phyloP scores from a whole-genome alignment of 2,329 filamentous ascomycete genomes.

The Cercospora sp. region DNA sequence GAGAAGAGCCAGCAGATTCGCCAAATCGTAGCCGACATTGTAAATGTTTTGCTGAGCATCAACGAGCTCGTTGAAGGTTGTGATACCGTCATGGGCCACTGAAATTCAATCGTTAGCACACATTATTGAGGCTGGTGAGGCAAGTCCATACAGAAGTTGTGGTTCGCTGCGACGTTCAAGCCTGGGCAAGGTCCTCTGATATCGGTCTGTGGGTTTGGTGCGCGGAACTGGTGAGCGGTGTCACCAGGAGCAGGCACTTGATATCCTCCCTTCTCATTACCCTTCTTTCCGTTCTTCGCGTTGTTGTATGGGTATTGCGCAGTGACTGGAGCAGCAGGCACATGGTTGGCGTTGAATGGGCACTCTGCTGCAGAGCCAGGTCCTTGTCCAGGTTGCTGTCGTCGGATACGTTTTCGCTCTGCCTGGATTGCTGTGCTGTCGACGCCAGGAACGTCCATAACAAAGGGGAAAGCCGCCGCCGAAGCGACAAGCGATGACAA shows the following conservation, averaged over 20 bases:
- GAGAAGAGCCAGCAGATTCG: constrained; percentile 44
- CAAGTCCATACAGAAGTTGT: constrained; percentile 38
- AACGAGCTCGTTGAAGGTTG: constrained; percentile 44
- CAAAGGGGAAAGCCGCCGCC: constrained; percentile 44
- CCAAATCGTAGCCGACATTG: constrained; percentile 48
- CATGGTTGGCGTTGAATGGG: constrained; percentile 45
- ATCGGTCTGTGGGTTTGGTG: constrained; percentile 40
- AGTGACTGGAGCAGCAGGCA: constrained; percentile 39
- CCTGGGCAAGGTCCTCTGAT: constrained; percentile 42
- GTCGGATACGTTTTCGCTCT: constrained; percentile 16
- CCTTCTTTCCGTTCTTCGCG: constrained; percentile 46
- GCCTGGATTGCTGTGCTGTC: constrained; percentile 34
- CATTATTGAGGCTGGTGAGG: background rate
- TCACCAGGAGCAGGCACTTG: constrained; percentile 49
- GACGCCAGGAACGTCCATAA: constrained; percentile 41
- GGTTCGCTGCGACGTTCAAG: constrained; percentile 24
- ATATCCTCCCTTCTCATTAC: constrained; percentile 47
- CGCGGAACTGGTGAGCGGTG: constrained; percentile 41
- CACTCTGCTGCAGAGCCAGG: constrained; percentile 37
- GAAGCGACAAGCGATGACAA: constrained; percentile 25
- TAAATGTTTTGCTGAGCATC: constrained; percentile 50
- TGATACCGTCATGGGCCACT: constrained; percentile 47
- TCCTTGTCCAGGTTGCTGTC: constrained; percentile 18
- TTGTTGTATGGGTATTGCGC: constrained; percentile 45
- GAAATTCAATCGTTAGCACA: background rate